Conservation (phyloP, 2,329 filamentous ascomycete species). For the Helminthosporium solani region DNA sequence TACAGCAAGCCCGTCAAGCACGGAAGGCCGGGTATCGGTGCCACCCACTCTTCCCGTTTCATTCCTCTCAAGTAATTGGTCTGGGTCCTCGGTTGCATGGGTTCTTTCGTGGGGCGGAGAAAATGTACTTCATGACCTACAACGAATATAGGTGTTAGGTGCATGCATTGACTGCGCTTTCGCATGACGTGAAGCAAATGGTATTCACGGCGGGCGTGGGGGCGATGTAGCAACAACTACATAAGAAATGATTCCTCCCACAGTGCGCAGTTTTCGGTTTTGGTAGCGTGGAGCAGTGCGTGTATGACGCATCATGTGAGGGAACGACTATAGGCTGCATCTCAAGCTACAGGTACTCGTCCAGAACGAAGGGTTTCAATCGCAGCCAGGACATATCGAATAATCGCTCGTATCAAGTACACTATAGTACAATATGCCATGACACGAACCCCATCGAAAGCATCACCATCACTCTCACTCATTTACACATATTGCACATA, state of each 20-base stretch:
- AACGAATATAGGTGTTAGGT: conserved; percentile 43
- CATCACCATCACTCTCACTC: too few relatives aligned
- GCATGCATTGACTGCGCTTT: conserved; percentile 30
- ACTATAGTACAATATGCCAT: too few relatives aligned
- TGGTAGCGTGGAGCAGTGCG: background rate
- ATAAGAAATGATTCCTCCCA: conserved; percentile 15
- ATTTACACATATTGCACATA: too few relatives aligned
- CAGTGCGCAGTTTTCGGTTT: too few relatives aligned
- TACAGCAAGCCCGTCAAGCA: conserved; percentile 98
- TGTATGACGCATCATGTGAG: too few relatives aligned
- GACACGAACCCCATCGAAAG: too few relatives aligned
- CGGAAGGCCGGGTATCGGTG: conserved; percentile 99
- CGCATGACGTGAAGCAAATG: conserved; percentile 34
- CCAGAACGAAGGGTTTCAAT: too few relatives aligned
- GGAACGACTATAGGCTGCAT: too few relatives aligned
- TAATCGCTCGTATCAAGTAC: too few relatives aligned
- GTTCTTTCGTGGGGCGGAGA: conserved; percentile 37
- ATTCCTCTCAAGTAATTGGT: conserved; percentile 93
- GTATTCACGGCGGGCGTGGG: conserved; percentile 30
- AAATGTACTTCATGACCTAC: conserved; percentile 45
- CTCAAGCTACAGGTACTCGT: too few relatives aligned
- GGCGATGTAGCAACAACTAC: conserved; percentile 33
- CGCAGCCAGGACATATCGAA: too few relatives aligned
- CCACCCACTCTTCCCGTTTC: conserved; percentile 99
- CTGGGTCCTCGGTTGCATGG: conserved; percentile 43